These are phyloP conservation scores for Taphrina confusa DNA, from an alignment of 1,139 yeast species.

Conservation along the genomic window DNA sequence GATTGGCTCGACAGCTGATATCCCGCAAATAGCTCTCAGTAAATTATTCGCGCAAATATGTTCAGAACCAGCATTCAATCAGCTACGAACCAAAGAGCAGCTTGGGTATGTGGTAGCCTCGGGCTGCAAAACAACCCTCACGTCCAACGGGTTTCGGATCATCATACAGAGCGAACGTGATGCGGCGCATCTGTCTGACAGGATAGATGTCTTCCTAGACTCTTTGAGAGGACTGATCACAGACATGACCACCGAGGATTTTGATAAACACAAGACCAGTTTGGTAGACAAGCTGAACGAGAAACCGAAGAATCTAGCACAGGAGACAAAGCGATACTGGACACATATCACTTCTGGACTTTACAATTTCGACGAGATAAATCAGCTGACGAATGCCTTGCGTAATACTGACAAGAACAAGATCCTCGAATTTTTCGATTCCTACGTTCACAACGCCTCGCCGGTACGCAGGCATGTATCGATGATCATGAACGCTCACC, in stretches of 20 bases:
- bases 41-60: slow-evolving; percentile 71
- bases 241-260: slow-evolving; percentile 61
- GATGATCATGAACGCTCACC: slow-evolving; percentile 45
- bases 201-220: slow-evolving; percentile 68
- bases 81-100: slow-evolving; percentile 88
- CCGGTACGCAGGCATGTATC: slow-evolving; percentile 54
- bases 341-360: slow-evolving; percentile 69
- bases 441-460: slow-evolving; percentile 52
- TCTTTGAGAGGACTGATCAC: slow-evolving; percentile 49
- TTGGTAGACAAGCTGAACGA: slow-evolving; percentile 65
- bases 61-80: slow-evolving; percentile 85
- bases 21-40: slow-evolving; percentile 52
- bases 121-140: slow-evolving; percentile 66
- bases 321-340: slow-evolving; percentile 71
- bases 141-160: slow-evolving; percentile 75
- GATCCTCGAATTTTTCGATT: slow-evolving; percentile 57
- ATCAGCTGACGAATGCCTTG: slow-evolving; percentile 60
- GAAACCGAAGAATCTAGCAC: slow-evolving; percentile 72
- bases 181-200: slow-evolving; percentile 68
- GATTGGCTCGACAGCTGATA: slow-evolving; percentile 55
- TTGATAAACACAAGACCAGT: slow-evolving; percentile 67
- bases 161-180: slow-evolving; percentile 82
- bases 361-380: slow-evolving; percentile 64
- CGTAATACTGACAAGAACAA: slow-evolving; percentile 59
- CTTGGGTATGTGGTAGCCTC: slow-evolving; percentile 87